Base-by-base conservation (phyloP, 2,329 filamentous ascomycete species). In the Drechslerella dactyloides region DNA sequence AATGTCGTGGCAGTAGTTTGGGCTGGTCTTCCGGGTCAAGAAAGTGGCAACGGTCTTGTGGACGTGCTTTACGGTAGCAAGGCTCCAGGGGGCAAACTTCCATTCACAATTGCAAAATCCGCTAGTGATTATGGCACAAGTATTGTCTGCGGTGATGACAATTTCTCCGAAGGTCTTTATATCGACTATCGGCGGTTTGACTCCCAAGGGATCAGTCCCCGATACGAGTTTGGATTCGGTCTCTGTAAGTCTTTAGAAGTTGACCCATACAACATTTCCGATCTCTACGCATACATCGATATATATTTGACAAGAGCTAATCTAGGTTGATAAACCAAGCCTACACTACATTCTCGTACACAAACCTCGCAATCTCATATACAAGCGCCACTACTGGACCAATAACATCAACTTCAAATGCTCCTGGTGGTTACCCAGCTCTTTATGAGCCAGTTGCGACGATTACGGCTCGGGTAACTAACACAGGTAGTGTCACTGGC, bases 1-100 rank as follows among this genome's bases (percentile, higher is more conserved):
- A 96, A 96, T 79, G 84, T 96, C 54, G 92, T 90, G 0, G 91
- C 90, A 42, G 91, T 96, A 59, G 78, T 96, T 1, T 94, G 89
- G 85, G 90, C 90, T 35, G 90, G 90, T 76, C 81, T 92, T 17
- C 91, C 91, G 0, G 92, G 92, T 10, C 89, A 96, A 78, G 89
- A 96, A 79, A 90, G 88, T 21, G 91, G 92, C 55, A 90, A 92
- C 77, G 84, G 89, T 1, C 86, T 96, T 61, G 85, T 86, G 10
- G 90, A 96, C 76, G 84, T 96, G n/a, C 85, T 96, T 10, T 96
- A 93, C 79, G 91, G 92, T 48, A 85, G 85, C 69, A 85, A 89
- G 73, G 93, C 91, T 80, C 91, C 91, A 0, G 86, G 86, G 27
- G 92, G 86, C 56, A 89, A 91, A 74, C 85, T 89, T 0, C 88